A percentile compares a stretch with the other conserved stretches of the same genome.
Evolutionary conservation across 2,329 filamentous ascomycete genomes (phyloP).

Genomic region (Plectosphaerella cucumerina): DNA sequence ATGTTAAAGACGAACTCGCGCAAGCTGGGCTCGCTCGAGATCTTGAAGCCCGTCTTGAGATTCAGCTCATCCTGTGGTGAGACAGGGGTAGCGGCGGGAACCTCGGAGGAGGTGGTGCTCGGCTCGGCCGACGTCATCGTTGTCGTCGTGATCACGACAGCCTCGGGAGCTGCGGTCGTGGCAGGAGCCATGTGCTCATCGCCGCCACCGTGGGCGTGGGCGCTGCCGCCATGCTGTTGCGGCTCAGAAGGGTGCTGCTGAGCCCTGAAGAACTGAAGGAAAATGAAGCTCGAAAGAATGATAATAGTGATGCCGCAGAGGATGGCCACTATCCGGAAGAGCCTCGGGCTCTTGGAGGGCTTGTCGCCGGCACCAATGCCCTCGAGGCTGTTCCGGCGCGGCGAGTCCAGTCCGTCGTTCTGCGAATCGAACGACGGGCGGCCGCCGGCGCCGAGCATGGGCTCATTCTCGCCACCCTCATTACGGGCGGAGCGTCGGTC

Average conservation of each 20-base stretch:
- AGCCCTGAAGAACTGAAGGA: neutral
- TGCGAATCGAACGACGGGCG: neutral
- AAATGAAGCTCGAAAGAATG: neutral
- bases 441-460: neutral
- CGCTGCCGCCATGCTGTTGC: neutral
- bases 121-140: neutral
- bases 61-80: neutral
- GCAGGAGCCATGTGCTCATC: neutral
- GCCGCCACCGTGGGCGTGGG: neutral
- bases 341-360: neutral
- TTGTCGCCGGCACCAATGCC: no score
- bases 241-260: neutral
- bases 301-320: neutral
- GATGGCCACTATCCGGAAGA: neutral
- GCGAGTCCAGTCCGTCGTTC: neutral
- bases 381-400: no score
- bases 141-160: neutral
- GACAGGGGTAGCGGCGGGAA: neutral
- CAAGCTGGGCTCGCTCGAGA: constrained; percentile 28
- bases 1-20: constrained; percentile 51
- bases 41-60: neutral
- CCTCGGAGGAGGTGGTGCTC: neutral
- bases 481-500: neutral
- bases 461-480: neutral
- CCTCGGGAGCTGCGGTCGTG: neutral